Percentiles rank a stretch among this genome's conserved stretches.
Conservation (phyloP, 1,139 yeast genomes). For the Saccharomyces hybrid region DNA sequence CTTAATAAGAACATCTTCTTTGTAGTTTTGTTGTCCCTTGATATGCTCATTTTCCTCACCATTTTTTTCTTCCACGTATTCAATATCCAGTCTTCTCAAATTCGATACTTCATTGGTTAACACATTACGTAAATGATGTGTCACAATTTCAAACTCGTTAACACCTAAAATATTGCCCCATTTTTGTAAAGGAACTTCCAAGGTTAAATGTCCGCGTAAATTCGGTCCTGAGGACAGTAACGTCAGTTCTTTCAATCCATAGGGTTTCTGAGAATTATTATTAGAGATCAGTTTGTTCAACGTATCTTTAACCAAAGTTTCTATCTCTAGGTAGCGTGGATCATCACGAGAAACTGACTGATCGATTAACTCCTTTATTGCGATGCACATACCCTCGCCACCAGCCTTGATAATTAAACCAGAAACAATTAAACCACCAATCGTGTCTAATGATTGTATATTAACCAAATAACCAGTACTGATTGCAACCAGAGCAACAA, state of each 20-base stretch:
- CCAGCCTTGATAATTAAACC: slow-evolving; percentile 79
- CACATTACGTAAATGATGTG: slow-evolving; percentile 30
- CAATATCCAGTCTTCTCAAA: slow-evolving; percentile 32
- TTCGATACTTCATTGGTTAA: slow-evolving; percentile 25
- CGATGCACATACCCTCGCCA: slow-evolving; percentile 56
- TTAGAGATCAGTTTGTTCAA: slow-evolving; percentile 33
- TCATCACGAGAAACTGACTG: slow-evolving; percentile 39
- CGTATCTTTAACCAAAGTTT: slow-evolving; percentile 34
- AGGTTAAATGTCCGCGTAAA: slow-evolving; percentile 35
- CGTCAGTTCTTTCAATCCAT: slow-evolving; percentile 42
- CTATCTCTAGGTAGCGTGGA: slow-evolving; percentile 36
- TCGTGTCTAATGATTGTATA: slow-evolving; percentile 78
- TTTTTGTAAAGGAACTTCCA: slow-evolving; percentile 38
- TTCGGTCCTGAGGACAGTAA: slow-evolving; percentile 72
- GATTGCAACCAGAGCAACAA: slow-evolving; percentile 86
- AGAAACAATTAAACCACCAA: slow-evolving; percentile 86
- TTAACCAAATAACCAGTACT: slow-evolving; percentile 74
- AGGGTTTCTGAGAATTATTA: slow-evolving; percentile 35
- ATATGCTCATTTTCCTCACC: slow-evolving; percentile 17
- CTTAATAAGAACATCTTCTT: slow-evolving; percentile 5
- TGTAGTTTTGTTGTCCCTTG: slow-evolving; percentile 8
- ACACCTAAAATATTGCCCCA: slow-evolving; percentile 40
- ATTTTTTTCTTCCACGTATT: slow-evolving; percentile 31
- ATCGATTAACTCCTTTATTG: slow-evolving; percentile 73
- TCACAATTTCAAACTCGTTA: slow-evolving; percentile 41